A percentile compares a stretch with the other conserved stretches of the same genome.
Conservation (phyloP, 331 rosid species). For the Malus hybrid region DNA sequence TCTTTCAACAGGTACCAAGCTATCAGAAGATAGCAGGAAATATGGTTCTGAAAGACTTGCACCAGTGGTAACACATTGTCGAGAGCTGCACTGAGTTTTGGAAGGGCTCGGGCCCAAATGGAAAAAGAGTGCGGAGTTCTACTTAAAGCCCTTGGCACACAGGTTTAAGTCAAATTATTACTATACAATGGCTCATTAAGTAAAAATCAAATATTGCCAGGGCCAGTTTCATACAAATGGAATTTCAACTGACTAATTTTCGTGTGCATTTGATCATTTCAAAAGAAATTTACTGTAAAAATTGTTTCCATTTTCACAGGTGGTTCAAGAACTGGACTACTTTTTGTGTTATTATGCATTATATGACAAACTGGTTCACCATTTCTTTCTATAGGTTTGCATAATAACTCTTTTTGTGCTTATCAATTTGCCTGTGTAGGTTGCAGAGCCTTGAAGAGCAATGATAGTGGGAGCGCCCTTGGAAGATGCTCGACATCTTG, state of each 20-base stretch:
- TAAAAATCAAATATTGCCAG: not conserved
- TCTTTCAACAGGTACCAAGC: constrained; percentile 62
- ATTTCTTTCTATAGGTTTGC: not conserved
- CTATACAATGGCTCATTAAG: not conserved
- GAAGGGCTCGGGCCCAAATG: constrained; percentile 81
- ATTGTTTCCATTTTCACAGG: not conserved
- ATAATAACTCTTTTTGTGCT: not conserved
- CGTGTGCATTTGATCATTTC: not conserved
- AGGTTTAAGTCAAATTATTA: constrained; percentile 33
- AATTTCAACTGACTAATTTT: not conserved
- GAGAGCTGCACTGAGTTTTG: constrained; percentile 58
- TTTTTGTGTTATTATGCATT: not conserved
- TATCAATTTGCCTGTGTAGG: constrained; percentile 23
- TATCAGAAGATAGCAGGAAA: constrained; percentile 91
- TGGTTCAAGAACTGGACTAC: not conserved
- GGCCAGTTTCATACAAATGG: not conserved
- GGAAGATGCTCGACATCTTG: constrained; percentile 94
- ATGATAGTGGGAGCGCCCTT: constrained; percentile 90
- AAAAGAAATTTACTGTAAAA: not conserved
- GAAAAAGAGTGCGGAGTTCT: constrained; percentile 80
- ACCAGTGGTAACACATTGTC: constrained; percentile 73
- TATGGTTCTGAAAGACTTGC: constrained; percentile 81
- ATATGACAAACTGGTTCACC: not conserved
- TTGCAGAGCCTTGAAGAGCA: constrained; percentile 86
- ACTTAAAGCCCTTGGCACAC: constrained; percentile 79